Conservation (phyloP, 108 stramenopile species). For the Nannochloropsis salina region DNA sequence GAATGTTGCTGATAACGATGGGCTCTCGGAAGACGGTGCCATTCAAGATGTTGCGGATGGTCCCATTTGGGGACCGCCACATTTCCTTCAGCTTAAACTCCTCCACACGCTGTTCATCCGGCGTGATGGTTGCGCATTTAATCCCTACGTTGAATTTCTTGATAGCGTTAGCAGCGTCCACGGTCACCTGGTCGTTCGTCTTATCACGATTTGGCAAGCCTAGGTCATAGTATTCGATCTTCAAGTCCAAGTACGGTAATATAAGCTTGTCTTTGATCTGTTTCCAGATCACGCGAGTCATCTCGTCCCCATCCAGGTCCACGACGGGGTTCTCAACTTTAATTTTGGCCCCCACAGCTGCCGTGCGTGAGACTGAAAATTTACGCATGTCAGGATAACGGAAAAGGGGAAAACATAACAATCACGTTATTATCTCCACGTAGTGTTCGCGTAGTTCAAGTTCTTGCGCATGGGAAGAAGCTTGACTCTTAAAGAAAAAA, state of each 20-base stretch:
- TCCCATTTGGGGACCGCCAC: conserved; percentile 53
- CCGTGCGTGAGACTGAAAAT: conserved; percentile 28
- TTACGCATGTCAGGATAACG: neutral
- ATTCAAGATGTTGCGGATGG: conserved; percentile 54
- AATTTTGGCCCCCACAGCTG: conserved; percentile 47
- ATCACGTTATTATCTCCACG: too few species aligned
- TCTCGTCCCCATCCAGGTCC: conserved; percentile 54
- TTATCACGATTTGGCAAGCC: conserved; percentile 51
- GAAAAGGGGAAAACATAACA: neutral
- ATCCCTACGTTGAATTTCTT: conserved; percentile 54
- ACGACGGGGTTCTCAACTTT: conserved; percentile 53
- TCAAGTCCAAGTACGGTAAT: conserved; percentile 51
- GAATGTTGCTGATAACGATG: conserved; percentile 56
- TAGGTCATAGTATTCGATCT: conserved; percentile 52
- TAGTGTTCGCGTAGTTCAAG: too few species aligned
- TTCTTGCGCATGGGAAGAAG: too few species aligned
- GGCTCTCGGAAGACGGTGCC: conserved; percentile 58
- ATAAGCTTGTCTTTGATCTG: conserved; percentile 56
- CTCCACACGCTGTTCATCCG: conserved; percentile 55
- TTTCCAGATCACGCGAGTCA: conserved; percentile 55
- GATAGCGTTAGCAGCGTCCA: conserved; percentile 53
- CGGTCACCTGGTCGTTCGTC: conserved; percentile 53
- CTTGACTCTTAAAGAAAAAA: too few species aligned
- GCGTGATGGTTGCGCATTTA: conserved; percentile 57
- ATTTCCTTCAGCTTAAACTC: conserved; percentile 55